A percentile compares a stretch with the other conserved stretches of the same genome.
Evolutionary conservation across 2,329 filamentous ascomycete species (phyloP).

Genomic region (Aspergillus oerlinghausenensis): DNA sequence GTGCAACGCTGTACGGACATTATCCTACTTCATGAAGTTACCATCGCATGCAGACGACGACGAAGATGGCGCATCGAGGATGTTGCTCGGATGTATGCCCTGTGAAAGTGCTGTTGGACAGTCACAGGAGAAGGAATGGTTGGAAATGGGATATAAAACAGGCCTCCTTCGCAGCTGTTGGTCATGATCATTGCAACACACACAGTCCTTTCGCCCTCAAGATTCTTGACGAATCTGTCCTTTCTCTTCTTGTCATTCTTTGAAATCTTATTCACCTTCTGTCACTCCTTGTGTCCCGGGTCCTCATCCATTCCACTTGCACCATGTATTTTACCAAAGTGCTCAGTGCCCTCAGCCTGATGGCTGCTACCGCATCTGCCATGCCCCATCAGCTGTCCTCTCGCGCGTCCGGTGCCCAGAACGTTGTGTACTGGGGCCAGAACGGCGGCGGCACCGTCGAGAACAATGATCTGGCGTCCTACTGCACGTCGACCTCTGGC

Average conservation of each 20-base stretch:
- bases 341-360: not conserved
- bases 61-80: not conserved
- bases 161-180: not conserved
- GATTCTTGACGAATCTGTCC: not conserved
- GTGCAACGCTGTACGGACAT: not conserved
- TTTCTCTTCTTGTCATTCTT: not conserved
- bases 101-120: not conserved
- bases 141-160: not conserved
- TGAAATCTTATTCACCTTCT: not conserved
- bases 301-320: not conserved
- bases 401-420: constrained; percentile 15
- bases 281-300: not conserved
- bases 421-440: constrained; percentile 32
- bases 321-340: not conserved
- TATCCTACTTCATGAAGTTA: not conserved
- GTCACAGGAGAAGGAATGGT: not conserved
- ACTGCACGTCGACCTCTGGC: constrained; percentile 36
- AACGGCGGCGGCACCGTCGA: constrained; percentile 27
- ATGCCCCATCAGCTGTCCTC: not conserved
- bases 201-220: not conserved
- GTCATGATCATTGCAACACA: not conserved
- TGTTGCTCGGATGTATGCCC: not conserved
- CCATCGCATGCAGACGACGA: not conserved
- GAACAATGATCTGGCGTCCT: constrained; percentile 27
- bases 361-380: not conserved